phyloP scores from a whole-genome alignment of 768 basidiomycete species.

The Lanmaoa pseudosensibilis region DNA sequence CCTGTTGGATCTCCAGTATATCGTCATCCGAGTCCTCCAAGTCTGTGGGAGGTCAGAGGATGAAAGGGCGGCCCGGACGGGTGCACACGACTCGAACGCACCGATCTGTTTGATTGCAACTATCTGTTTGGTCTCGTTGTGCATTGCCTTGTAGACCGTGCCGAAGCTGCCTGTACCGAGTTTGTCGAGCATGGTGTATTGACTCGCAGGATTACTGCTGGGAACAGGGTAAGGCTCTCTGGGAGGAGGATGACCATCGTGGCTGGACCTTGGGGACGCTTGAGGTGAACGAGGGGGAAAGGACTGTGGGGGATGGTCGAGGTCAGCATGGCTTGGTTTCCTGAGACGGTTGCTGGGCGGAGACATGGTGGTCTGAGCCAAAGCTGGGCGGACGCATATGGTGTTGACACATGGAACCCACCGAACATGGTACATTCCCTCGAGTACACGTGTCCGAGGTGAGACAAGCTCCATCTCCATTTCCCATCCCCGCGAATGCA shows the following conservation, averaged over 20 bases:
- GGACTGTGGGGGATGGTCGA: constrained; percentile 29
- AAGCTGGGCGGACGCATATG: constrained; percentile 11
- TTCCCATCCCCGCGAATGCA: constrained; percentile 4
- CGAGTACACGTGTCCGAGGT: constrained; percentile 31
- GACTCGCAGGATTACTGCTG: constrained; percentile 79
- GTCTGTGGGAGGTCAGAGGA: constrained; percentile 48
- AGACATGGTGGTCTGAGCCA: constrained; percentile 42
- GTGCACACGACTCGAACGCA: constrained; percentile 37
- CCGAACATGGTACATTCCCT: constrained; percentile 17
- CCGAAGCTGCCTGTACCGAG: constrained; percentile 98
- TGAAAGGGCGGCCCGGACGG: constrained; percentile 5
- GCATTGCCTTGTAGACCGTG: constrained; percentile 95
- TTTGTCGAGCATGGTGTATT: constrained; percentile 92
- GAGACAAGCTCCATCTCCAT: neutral
- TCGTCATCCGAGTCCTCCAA: constrained; percentile 98
- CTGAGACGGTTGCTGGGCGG: constrained; percentile 39
- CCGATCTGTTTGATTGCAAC: constrained; percentile 99
- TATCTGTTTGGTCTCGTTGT: constrained; percentile 90
- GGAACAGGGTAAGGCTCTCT: constrained; percentile 69
- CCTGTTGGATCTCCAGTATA: constrained; percentile 97
- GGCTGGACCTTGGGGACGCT: constrained; percentile 43
- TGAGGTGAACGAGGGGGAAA: constrained; percentile 45
- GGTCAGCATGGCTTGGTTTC: constrained; percentile 39
- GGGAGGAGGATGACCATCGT: constrained; percentile 33
- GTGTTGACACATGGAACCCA: constrained; percentile 19